Percentiles rank a stretch among this genome's conserved stretches.
Conservation (phyloP, 2,329 filamentous ascomycete genomes). For the Aspergillus ochraceus region DNA sequence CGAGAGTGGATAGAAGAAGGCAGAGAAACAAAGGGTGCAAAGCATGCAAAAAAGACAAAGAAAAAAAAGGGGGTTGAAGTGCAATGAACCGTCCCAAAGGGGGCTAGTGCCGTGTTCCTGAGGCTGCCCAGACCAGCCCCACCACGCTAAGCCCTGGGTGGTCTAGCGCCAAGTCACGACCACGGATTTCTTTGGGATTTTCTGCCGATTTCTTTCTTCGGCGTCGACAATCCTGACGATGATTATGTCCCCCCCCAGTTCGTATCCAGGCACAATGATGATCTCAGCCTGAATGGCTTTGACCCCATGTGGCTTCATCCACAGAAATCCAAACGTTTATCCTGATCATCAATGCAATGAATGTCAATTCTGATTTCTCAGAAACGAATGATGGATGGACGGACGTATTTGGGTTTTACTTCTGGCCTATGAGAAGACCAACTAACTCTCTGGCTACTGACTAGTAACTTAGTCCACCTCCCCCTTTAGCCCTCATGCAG, state of each 20-base stretch:
- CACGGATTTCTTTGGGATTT: neutral
- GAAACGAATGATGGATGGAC: conserved; percentile 1
- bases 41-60: neutral
- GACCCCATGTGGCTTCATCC: neutral
- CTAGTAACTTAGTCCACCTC: conserved; percentile 12
- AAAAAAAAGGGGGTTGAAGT: neutral
- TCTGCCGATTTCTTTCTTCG: neutral
- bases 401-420: conserved; percentile 15
- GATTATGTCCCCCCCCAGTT: neutral
- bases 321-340: neutral
- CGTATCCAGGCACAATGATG: too few relatives aligned
- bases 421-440: conserved; percentile 16
- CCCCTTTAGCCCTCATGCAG: conserved; percentile 11
- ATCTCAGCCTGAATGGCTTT: neutral
- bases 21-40: neutral
- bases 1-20: neutral
- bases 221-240: neutral
- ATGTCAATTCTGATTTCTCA: too few relatives aligned
- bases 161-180: neutral
- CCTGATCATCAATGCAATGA: neutral
- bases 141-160: neutral
- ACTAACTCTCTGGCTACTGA: conserved; percentile 17
- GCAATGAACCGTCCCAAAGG: neutral
- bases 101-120: neutral
- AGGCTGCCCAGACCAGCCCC: neutral